These are phyloP conservation scores for Avena atlantica DNA, from an alignment of 176 grass and related monocot species.

Conservation along the genomic window DNA sequence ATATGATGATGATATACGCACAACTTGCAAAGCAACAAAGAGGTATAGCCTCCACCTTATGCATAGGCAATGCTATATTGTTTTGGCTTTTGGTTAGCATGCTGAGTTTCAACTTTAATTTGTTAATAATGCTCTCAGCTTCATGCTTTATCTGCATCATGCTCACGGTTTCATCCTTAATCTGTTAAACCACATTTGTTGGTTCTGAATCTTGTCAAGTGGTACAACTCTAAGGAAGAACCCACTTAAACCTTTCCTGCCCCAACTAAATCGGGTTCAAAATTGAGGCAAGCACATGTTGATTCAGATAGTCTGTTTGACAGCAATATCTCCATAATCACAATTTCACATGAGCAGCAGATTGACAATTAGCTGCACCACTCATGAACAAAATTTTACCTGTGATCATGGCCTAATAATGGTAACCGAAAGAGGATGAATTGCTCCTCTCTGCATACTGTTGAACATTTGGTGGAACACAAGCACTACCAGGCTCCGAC, in stretches of 20 bases:
- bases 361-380: neutral
- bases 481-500: neutral
- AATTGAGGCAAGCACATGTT: no score
- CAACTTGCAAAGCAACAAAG: neutral
- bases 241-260: neutral
- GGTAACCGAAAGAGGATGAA: neutral
- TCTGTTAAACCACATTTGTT: neutral
- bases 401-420: neutral
- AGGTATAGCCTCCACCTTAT: neutral
- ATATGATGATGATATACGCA: neutral
- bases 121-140: neutral
- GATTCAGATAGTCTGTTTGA: neutral
- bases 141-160: neutral
- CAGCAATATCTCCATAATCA: neutral
- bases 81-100: neutral
- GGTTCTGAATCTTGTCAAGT: neutral
- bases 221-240: neutral
- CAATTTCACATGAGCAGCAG: neutral
- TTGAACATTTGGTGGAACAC: neutral
- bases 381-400: neutral
- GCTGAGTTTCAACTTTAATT: neutral
- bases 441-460: neutral
- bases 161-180: neutral
- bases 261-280: no score
- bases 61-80: neutral